Percentiles rank a stretch among this genome's conserved stretches.
phyloP scores from a whole-genome alignment of 2,329 filamentous ascomycete genomes.

The Xylaria sp. region DNA sequence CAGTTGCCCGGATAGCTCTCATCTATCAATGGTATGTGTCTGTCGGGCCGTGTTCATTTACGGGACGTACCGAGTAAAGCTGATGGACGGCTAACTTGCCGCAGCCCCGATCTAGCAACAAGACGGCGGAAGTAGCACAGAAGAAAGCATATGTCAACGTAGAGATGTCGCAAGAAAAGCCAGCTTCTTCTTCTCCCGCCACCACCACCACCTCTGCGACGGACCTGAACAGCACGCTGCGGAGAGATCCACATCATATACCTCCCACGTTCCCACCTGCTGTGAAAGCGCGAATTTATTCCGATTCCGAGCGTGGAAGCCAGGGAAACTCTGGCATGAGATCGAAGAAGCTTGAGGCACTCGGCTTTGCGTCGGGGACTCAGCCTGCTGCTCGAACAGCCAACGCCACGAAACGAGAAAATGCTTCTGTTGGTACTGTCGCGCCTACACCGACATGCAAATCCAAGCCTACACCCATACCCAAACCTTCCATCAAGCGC shows the following conservation, averaged over 20 bases:
- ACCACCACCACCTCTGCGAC: background rate
- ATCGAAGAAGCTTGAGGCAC: slow-evolving; percentile 18
- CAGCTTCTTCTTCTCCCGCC: background rate
- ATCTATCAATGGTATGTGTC: slow-evolving; percentile 2
- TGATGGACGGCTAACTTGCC: slow-evolving; percentile 8
- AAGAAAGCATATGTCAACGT: background rate
- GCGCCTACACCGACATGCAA: background rate
- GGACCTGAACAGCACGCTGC: background rate
- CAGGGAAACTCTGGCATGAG: background rate
- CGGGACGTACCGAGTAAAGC: background rate
- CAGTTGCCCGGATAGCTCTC: background rate
- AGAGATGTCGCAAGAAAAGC: background rate
- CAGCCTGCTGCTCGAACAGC: background rate
- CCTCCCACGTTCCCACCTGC: background rate
- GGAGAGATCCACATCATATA: background rate
- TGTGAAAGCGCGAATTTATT: slow-evolving; percentile 17
- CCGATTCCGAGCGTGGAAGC: background rate
- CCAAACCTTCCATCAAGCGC: background rate
- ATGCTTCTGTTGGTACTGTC: background rate
- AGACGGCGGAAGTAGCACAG: background rate
- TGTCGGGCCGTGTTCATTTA: background rate
- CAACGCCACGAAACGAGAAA: background rate
- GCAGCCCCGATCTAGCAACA: background rate
- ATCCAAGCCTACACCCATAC: background rate
- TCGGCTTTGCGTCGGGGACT: slow-evolving; percentile 16